Evolutionary conservation across 352 stramenopile genomes (phyloP).

Genomic region (Hyaloperonospora arabidopsidis): DNA sequence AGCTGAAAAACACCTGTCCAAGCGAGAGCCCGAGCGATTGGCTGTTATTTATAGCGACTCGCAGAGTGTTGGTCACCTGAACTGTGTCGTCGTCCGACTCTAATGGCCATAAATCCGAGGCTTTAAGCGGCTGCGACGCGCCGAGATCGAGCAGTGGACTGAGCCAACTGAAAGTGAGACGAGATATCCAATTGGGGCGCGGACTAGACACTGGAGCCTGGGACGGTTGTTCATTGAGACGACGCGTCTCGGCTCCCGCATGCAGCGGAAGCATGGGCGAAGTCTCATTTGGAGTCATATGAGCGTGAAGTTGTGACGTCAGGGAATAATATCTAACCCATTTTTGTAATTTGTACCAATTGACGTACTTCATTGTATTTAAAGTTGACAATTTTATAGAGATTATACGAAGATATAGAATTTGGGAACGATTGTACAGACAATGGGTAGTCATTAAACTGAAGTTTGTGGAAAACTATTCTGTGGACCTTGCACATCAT

Average conservation of each 20-base stretch:
- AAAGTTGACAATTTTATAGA: no score
- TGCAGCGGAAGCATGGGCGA: constrained; percentile 23
- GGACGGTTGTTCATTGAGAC: background rate
- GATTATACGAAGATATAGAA: no score
- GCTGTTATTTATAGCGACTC: constrained; percentile 7
- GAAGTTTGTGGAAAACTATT: no score
- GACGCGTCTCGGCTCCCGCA: constrained; percentile 1
- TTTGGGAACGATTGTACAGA: no score
- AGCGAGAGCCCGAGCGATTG: constrained; percentile 43
- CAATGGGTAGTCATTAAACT: no score
- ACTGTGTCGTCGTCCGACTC: constrained; percentile 27
- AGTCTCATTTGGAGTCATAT: no score
- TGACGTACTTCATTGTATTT: no score
- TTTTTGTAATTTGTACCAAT: no score
- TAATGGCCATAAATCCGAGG: constrained; percentile 37
- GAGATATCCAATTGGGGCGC: constrained; percentile 17
- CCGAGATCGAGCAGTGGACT: constrained; percentile 30
- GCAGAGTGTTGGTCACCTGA: constrained; percentile 27
- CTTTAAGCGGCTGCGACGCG: constrained; percentile 29
- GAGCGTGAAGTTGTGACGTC: no score
- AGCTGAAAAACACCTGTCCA: constrained; percentile 61
- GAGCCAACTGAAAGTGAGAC: constrained; percentile 39
- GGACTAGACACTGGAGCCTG: background rate
- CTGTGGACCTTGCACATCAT: no score
- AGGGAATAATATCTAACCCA: no score